A percentile compares a stretch with the other conserved stretches of the same genome.
phyloP scores from a whole-genome alignment of 2,329 filamentous ascomycete species.

The Capronia americana region DNA sequence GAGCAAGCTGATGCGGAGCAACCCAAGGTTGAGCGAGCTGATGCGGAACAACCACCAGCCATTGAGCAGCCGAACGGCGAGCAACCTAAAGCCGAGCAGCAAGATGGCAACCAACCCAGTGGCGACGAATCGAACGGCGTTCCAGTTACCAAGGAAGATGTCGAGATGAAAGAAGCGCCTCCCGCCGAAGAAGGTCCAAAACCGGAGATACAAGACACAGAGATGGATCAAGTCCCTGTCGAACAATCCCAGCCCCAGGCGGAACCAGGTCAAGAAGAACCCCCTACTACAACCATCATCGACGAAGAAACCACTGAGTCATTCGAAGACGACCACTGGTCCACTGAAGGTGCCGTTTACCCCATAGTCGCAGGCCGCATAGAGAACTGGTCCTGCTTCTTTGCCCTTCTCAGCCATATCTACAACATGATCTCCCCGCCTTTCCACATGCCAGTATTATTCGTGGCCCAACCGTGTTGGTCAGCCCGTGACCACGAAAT shows the following conservation, averaged over 20 bases:
- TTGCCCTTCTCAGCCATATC: conserved; percentile 90
- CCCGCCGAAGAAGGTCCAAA: conserved; percentile 39
- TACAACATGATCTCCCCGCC: conserved; percentile 87
- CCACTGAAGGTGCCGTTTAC: conserved; percentile 87
- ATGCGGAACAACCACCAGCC: conserved; percentile 2
- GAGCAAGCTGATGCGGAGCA: conserved; percentile 49
- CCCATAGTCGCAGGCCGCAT: conserved; percentile 83
- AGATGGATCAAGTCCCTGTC: conserved; percentile 17
- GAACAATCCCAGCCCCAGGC: conserved; percentile 7
- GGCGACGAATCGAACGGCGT: conserved; percentile 44
- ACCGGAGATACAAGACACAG: conserved; percentile 17
- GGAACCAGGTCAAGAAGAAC: conserved; percentile 6
- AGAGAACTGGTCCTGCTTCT: conserved; percentile 88
- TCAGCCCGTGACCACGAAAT: conserved; percentile 84
- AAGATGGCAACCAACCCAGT: conserved; percentile 19
- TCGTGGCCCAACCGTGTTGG: conserved; percentile 90
- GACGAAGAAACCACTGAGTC: conserved; percentile 59
- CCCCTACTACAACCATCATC: conserved; percentile 21
- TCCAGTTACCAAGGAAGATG: conserved; percentile 47
- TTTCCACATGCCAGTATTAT: conserved; percentile 91
- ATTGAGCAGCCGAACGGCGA: conserved; percentile 8
- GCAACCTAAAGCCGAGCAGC: conserved; percentile 10
- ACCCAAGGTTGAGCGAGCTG: conserved; percentile 37
- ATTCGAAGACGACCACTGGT: conserved; percentile 87
- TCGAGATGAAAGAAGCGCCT: conserved; percentile 55